Conservation (phyloP, 2,329 filamentous ascomycete species). For the Sclerotinia trifoliorum region DNA sequence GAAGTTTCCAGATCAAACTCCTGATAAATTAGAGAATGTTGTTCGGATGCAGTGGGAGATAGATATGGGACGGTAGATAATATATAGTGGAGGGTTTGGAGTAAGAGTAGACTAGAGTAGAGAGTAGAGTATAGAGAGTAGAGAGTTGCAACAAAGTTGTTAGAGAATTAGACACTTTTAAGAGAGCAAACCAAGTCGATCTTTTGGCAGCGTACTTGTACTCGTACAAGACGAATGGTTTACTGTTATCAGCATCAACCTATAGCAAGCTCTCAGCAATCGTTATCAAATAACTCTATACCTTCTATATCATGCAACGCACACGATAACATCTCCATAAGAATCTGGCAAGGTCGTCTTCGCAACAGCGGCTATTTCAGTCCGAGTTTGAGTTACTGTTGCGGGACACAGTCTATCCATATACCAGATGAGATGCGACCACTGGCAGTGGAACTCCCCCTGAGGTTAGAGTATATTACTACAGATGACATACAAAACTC, state of each 20-base stretch:
- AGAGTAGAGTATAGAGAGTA: no score
- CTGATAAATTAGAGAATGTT: not conserved
- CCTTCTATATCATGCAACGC: not conserved
- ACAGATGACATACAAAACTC: not conserved
- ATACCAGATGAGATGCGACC: not conserved
- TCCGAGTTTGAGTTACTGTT: not conserved
- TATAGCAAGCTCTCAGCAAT: not conserved
- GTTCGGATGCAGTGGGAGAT: slow-evolving; percentile 16
- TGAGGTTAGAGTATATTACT: not conserved
- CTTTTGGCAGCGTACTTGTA: not conserved
- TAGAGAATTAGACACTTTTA: not conserved
- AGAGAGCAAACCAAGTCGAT: no score
- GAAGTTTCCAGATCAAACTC: slow-evolving; percentile 10
- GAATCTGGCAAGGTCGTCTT: not conserved
- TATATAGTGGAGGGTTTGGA: not conserved
- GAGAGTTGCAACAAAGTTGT: not conserved
- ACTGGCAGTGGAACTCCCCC: no score
- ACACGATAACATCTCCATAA: not conserved
- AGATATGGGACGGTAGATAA: slow-evolving; percentile 10
- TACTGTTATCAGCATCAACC: no score
- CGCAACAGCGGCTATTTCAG: not conserved
- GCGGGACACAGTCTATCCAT: not conserved
- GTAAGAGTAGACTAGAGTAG: not conserved
- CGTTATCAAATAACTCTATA: not conserved
- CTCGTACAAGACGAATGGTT: no score